A percentile compares a stretch with the other conserved stretches of the same genome.
Conservation (phyloP, 495 filamentous ascomycete species). For the Aspergillus campestris region DNA sequence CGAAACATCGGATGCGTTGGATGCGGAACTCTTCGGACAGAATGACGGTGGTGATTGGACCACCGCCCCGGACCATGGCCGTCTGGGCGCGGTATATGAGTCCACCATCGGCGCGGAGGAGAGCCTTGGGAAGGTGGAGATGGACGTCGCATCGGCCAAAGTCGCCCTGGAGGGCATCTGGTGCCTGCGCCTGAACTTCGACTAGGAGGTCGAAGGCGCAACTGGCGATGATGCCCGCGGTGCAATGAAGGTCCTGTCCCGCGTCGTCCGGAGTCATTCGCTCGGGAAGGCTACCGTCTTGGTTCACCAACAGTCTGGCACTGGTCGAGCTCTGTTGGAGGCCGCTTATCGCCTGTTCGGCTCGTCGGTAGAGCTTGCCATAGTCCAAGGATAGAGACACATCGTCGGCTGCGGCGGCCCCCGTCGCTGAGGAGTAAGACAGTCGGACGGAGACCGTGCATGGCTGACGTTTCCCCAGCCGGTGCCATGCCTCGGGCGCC, state of each 20-base stretch:
- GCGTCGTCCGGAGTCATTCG: conserved; percentile 22
- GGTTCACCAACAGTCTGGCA: conserved; percentile 21
- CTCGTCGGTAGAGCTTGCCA: conserved; percentile 40
- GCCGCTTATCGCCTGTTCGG: conserved; percentile 29
- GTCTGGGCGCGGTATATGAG: conserved; percentile 34
- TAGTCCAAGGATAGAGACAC: conserved; percentile 41
- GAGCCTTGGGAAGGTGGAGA: conserved; percentile 35
- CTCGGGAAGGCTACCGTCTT: conserved; percentile 25
- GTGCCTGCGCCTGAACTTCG: no score
- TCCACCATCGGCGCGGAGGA: conserved; percentile 34
- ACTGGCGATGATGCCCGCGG: conserved; percentile 30
- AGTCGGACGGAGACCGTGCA: conserved; percentile 36
- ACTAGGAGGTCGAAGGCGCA: conserved; percentile 32
- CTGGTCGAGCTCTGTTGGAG: no score
- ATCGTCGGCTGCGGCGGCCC: conserved; percentile 34
- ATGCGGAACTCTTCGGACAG: conserved; percentile 39
- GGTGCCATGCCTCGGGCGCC: conserved; percentile 41
- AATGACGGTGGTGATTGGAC: conserved; percentile 10
- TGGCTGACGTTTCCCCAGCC: conserved; percentile 34
- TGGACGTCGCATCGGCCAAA: conserved; percentile 34
- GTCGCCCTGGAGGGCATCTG: conserved; percentile 23
- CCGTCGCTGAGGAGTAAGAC: conserved; percentile 37
- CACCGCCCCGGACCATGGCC: conserved; percentile 25
- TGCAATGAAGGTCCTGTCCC: conserved; percentile 31
- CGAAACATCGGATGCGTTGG: conserved; percentile 37